Evolutionary conservation across 83 land plant species (phyloP), one percentile per base, ranked within the genome.

Genomic region (Picea abies): DNA sequence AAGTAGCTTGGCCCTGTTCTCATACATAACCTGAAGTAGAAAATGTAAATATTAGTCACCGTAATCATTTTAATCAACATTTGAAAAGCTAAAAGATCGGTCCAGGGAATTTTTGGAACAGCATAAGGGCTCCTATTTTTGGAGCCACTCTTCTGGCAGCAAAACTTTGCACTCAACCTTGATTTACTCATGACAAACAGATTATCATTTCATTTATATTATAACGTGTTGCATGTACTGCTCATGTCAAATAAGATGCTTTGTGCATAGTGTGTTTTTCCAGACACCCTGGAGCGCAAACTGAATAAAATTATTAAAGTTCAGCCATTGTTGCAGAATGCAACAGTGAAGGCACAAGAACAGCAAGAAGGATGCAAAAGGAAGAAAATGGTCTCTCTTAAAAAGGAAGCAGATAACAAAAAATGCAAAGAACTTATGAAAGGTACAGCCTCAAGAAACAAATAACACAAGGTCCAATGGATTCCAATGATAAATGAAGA

Each of bases 21-120:
- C 99, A 86, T 97, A 97, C 98, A 97, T 92, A n/a, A 97, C 98
- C 99, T 97, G 90, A 60, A 78, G 4, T 52, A 52, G 32, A 76
- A 52, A 76, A 76, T 60, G 56, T 25, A 56, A 76, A 86, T 60
- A 61, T 44, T 19, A 73, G 56, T 4, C 25, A 44, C n/a, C 11
- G 47, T 35, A 22, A 8, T 79, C 20, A 32, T 41, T 79, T 63
- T 62, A 82, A 44, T 72, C 11, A 47, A 44, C 11, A 52, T 23
- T 26, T 72, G 26, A 26, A 23, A 47, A 17, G 58, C n/a, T 52
- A 73, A 73, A 35, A 3, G 49, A 12, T 19, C 29, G 23, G 15
- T 76, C 32, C 17, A 52, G 32, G 60, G 5, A 52, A 26, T 0
- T 52, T 23, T 16, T 47, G 78, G 60, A 52, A 76, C 61, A 76